Evolutionary conservation across 1,139 yeast species (phyloP), one percentile per base, ranked within the genome.

Genomic region (Geotrichum citri-aurantii): DNA sequence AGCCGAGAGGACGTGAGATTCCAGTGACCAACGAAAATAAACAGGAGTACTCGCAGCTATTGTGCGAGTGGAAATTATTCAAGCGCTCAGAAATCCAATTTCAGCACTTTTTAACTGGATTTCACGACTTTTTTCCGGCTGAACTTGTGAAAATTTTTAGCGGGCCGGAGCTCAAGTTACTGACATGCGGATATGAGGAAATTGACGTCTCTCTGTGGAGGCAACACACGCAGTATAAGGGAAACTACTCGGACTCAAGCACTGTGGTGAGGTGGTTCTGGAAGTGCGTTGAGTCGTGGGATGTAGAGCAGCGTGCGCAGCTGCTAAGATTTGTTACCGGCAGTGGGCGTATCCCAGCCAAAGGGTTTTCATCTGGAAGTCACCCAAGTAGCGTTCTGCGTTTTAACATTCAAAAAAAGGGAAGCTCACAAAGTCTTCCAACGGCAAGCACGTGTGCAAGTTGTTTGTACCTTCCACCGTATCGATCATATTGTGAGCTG

Each of bases 321-420:
- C 79, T 93, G 70, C 79, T 93, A 68, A 99, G 93, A 75, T 93
- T 93, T 71, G 92, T 98, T 21, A 93, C 99, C 0, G 99, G 99
- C 79, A 93, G 99, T 1, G 90, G 97, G 27, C 88, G 99, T 77
- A 92, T 93, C 61, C 99, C 99, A 1, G 99, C 93, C 65, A 93
- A 92, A 74, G 99, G 99, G 49, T 93, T 93, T 79, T 93, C 93
- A 75, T 99, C 93, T n/a, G n/a, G n/a, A n/a, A n/a, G n/a, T n/a
- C n/a, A 99, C 64, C 88, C 96, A 23, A 99, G 93, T 75, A 99
- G 99, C 61, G 99, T 99, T 57, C 88, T 99, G 79, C 83, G 98
- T 71, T 93, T 93, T 73, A 93, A 98, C 8, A 92, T 93, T 73
- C 98, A 93, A 74, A 92, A 91, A 74, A 97, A 98, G 6, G 98